These are phyloP conservation scores for Yamadazyma sp. DNA, from an alignment of 1,139 yeast species.

Conservation along the genomic window DNA sequence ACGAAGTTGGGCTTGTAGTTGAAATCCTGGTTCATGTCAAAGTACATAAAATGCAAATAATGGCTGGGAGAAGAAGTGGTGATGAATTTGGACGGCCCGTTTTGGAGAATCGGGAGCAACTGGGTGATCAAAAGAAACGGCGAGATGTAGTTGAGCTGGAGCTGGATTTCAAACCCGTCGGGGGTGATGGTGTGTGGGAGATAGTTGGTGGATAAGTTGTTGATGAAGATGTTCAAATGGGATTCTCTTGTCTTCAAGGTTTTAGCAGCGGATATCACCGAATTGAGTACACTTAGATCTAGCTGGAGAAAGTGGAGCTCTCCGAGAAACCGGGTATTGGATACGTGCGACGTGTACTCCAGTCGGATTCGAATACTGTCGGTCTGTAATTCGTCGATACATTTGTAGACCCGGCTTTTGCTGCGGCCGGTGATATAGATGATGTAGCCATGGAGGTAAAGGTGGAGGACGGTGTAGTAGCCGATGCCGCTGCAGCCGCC, in stretches of 20 bases:
- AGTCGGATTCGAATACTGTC: conserved; percentile 47
- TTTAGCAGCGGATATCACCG: conserved; percentile 58
- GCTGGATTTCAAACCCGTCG: conserved; percentile 77
- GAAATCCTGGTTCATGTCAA: conserved; percentile 52
- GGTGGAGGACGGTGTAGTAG: conserved; percentile 70
- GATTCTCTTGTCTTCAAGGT: conserved; percentile 50
- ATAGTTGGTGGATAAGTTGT: conserved; percentile 85
- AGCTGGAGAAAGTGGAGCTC: conserved; percentile 57
- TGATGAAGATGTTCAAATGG: conserved; percentile 60
- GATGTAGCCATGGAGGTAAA: conserved; percentile 74
- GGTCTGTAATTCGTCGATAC: conserved; percentile 51
- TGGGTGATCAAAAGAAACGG: conserved; percentile 71
- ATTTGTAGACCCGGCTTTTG: conserved; percentile 51
- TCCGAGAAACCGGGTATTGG: conserved; percentile 40
- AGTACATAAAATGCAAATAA: conserved; percentile 50
- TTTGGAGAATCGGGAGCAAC: conserved; percentile 54
- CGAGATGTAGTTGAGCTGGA: conserved; percentile 77
- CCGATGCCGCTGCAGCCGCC: conserved; percentile 86
- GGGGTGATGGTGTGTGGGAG: conserved; percentile 61
- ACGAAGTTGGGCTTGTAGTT: conserved; percentile 61
- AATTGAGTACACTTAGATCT: conserved; percentile 59
- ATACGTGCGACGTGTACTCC: conserved; percentile 17
- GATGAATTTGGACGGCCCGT: conserved; percentile 56
- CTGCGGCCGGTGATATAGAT: conserved; percentile 76
- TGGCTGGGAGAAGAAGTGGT: conserved; percentile 75